These are phyloP conservation scores for Tolypocladium guangdongense DNA, from an alignment of 2,329 filamentous ascomycete genomes.

Conservation along the genomic window DNA sequence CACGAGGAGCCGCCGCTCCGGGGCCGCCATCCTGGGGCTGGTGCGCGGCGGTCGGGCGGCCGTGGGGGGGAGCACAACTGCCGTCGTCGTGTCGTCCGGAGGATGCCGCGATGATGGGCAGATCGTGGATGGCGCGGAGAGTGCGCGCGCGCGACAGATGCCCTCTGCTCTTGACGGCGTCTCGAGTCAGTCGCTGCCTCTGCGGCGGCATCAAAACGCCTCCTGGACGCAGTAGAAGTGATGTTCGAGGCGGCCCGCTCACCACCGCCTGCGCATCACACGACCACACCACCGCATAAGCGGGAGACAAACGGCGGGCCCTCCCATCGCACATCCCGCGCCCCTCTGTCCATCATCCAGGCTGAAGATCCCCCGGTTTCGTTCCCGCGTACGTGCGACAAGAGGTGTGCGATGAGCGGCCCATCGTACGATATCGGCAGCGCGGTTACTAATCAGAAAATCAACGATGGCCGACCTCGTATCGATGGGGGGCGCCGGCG, in stretches of 20 bases:
- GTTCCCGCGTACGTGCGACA: not conserved
- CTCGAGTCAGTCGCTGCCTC: not conserved
- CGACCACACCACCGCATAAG: not conserved
- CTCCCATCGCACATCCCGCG: not conserved
- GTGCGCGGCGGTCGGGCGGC: not conserved
- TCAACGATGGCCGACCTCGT: not conserved
- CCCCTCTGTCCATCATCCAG: not conserved
- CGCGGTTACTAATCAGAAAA: not conserved
- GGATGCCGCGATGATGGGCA: not conserved
- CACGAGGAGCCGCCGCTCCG: not conserved
- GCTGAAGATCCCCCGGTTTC: not conserved
- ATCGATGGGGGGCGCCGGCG: too few species aligned
- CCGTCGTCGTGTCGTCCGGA: too few species aligned
- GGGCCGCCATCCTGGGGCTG: not conserved
- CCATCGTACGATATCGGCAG: not conserved
- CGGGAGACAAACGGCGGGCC: not conserved
- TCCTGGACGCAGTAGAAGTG: not conserved
- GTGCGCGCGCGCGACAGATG: not conserved
- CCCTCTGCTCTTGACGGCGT: too few species aligned
- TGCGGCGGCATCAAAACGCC: too few species aligned
- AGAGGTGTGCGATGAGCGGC: not conserved
- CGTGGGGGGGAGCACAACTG: too few species aligned
- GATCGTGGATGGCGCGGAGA: not conserved
- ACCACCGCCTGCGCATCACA: not conserved
- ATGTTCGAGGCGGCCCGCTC: too few species aligned